Evolutionary conservation across 306 rosid species (phyloP), one percentile per base, ranked within the genome.

Genomic region (Malus sylvestris): DNA sequence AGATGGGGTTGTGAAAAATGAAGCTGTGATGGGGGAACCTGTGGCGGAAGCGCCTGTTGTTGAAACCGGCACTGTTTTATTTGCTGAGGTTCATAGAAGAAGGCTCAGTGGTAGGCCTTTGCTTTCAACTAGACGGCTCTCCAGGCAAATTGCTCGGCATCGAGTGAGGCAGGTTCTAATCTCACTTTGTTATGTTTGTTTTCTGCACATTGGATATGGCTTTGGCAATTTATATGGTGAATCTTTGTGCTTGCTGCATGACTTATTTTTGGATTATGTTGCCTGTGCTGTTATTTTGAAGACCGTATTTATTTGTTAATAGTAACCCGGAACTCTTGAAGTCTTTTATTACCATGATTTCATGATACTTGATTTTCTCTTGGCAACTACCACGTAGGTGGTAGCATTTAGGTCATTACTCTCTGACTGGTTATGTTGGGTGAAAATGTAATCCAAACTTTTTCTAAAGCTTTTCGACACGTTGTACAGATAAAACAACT

Each of bases 91-190:
- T 25, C 27, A 1, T 25, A 1, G 27, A 25, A 25, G 27, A 25
- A 25, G 27, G 27, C 27, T 25, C 27, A 25, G 27, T 30, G 32
- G 32, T 30, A 30, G 32, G 32, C 97, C 98, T 13, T 89, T 92
- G 90, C 91, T 95, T 73, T 92, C 98, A 9, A 90, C 97, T 27
- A 84, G 98, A 79, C 80, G 35, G 73, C 87, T 88, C 82, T 92
- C 87, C 80, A 95, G 98, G 27, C 78, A 88, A 57, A 82, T 84
- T 60, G 90, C 97, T 33, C 92, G 98, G 97, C 96, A 85, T 81
- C 93, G 98, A 85, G 91, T 95, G 91, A 92, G 95, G 97, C 97
- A 95, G 97, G 98, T 95, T 84, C 86, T 87, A 81, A 70, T 83
- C 95, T 85, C 67, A 79, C 92, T 84, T 86, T 77, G 67, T 73